Conservation (phyloP, 352 stramenopile genomes). For the Phytophthora citricola region DNA sequence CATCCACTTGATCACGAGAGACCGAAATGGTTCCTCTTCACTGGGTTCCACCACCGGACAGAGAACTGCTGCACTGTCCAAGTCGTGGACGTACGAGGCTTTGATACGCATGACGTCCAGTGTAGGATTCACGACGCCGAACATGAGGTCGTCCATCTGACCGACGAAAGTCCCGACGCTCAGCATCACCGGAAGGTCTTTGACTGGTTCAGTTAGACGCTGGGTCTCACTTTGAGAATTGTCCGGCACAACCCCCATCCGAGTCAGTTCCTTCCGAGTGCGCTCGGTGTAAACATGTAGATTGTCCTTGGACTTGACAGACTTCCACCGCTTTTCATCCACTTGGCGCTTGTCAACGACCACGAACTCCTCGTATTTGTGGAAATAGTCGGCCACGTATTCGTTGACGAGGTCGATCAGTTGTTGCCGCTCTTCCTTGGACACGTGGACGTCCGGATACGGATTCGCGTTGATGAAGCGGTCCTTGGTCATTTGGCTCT, state of each 20-base stretch:
- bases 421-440: not conserved
- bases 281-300: slow-evolving; percentile 21
- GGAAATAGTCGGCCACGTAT: slow-evolving; percentile 10
- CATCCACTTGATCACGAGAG: slow-evolving; percentile 23
- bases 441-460: not conserved
- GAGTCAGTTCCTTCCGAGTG: not conserved
- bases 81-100: not conserved
- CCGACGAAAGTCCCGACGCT: slow-evolving; percentile 27
- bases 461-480: not conserved
- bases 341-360: slow-evolving; percentile 11
- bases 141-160: slow-evolving; percentile 12
- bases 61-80: slow-evolving; percentile 31
- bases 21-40: not conserved
- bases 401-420: slow-evolving; percentile 14
- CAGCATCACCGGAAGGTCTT: slow-evolving; percentile 14
- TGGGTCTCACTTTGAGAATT: not conserved
- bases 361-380: slow-evolving; percentile 24
- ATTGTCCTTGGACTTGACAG: slow-evolving; percentile 27
- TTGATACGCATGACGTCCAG: not conserved
- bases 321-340: slow-evolving; percentile 11
- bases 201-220: not conserved
- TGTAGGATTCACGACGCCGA: not conserved
- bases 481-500: not conserved
- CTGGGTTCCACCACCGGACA: slow-evolving; percentile 37
- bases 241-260: not conserved